Evolutionary conservation across 164 flowering plant genomes (phyloP).

Genomic region (Nelumbo lutea): DNA sequence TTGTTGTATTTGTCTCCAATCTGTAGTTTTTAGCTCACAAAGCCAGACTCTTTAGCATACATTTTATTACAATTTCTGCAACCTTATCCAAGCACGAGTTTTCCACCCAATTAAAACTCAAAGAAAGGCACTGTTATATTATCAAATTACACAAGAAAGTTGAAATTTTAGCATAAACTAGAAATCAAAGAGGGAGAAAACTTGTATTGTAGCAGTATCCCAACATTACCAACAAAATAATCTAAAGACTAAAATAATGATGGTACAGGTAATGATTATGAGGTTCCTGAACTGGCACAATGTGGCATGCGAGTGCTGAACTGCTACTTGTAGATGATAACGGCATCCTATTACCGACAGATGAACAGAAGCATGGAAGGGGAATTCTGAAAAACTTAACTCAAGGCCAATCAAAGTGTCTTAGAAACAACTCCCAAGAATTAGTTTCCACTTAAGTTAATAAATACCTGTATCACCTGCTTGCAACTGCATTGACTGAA

Average conservation of each 20-base stretch:
- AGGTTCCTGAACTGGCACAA: neutral
- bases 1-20: too few species aligned
- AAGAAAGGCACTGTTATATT: too few species aligned
- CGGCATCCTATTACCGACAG: neutral
- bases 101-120: too few species aligned
- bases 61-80: too few species aligned
- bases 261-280: neutral
- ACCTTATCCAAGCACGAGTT: too few species aligned
- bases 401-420: neutral
- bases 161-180: neutral
- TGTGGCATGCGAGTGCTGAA: neutral
- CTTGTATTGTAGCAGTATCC: neutral
- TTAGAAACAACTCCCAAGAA: neutral
- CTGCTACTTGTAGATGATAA: neutral
- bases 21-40: too few species aligned
- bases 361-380: neutral
- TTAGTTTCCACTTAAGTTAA: slow-evolving; percentile 1
- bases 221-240: neutral
- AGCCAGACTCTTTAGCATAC: too few species aligned
- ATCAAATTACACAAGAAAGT: neutral
- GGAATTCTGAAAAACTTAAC: neutral
- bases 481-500: slow-evolving; percentile 87
- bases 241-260: neutral
- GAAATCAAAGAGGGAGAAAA: neutral
- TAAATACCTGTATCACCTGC: slow-evolving; percentile 88